phyloP scores from a whole-genome alignment of 306 rosid genomes.

The Acmispon strigosus region DNA sequence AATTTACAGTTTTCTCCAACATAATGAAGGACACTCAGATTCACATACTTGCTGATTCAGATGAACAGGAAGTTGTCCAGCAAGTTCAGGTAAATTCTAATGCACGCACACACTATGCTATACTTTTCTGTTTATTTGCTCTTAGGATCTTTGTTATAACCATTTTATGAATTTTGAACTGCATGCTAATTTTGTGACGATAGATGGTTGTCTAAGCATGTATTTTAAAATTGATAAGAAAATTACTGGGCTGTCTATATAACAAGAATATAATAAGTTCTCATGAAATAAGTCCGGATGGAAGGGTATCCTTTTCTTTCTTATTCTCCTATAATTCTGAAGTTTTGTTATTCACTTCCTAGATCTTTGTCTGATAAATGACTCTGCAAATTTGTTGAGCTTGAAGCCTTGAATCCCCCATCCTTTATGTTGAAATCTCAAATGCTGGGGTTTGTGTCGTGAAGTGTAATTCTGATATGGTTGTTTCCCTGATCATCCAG shows the following conservation, averaged over 20 bases:
- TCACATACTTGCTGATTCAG: constrained; percentile 87
- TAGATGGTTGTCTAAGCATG: neutral
- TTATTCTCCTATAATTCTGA: neutral
- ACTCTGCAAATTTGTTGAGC: neutral
- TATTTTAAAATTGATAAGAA: neutral
- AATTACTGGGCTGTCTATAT: neutral
- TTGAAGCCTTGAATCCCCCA: neutral
- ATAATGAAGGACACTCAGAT: constrained; percentile 90
- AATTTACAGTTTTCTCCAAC: constrained; percentile 95
- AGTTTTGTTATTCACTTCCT: neutral
- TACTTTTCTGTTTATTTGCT: neutral
- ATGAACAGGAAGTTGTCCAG: constrained; percentile 92
- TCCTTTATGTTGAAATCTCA: constrained; percentile 10
- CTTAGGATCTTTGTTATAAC: neutral
- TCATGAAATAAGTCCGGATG: neutral
- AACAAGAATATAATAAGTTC: neutral
- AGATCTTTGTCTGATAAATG: constrained; percentile 15
- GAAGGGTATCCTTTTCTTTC: neutral
- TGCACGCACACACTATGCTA: neutral
- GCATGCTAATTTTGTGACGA: neutral
- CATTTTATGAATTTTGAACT: neutral
- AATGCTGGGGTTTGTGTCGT: constrained; percentile 9
- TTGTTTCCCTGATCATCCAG: constrained; percentile 46
- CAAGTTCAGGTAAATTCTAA: constrained; percentile 74
- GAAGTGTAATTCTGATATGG: constrained; percentile 21